phyloP scores from a whole-genome alignment of 176 grass and related monocot genomes.

The Eleusine indica region DNA sequence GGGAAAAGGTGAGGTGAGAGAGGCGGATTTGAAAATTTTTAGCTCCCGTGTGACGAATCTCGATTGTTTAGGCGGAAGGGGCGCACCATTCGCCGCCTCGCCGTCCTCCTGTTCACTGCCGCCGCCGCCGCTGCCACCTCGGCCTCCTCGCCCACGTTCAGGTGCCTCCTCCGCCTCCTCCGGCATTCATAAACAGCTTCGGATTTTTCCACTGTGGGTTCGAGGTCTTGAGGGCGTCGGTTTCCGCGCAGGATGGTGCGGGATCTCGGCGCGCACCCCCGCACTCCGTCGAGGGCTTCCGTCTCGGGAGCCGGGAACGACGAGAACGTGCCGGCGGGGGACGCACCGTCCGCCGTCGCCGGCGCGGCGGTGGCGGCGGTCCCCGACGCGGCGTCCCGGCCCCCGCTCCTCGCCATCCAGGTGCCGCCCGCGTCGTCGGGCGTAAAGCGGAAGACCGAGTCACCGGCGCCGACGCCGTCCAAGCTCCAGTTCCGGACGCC shows the following conservation, averaged over 20 bases:
- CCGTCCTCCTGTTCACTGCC: slow-evolving; percentile 43
- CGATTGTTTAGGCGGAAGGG: background rate
- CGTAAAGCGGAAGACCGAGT: slow-evolving; percentile 70
- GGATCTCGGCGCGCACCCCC: slow-evolving; percentile 51
- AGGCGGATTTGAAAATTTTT: slow-evolving; percentile 25
- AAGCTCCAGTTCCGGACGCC: slow-evolving; percentile 74
- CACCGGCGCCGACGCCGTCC: slow-evolving; percentile 57
- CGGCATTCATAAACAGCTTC: background rate
- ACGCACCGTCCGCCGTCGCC: background rate
- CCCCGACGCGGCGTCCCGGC: background rate
- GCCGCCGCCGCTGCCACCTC: slow-evolving; percentile 37
- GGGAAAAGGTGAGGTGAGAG: background rate
- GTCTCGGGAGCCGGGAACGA: slow-evolving; percentile 44
- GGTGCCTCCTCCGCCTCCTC: slow-evolving; percentile 17
- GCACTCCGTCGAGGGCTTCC: slow-evolving; percentile 42
- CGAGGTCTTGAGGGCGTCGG: background rate
- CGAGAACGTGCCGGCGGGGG: slow-evolving; percentile 59
- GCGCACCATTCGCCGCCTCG: slow-evolving; percentile 51
- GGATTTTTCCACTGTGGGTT: background rate
- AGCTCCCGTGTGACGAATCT: slow-evolving; percentile 13
- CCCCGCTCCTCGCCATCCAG: slow-evolving; percentile 56
- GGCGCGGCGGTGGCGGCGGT: background rate
- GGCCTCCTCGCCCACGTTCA: slow-evolving; percentile 36
- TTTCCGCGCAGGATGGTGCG: slow-evolving; percentile 57
- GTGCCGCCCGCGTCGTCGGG: slow-evolving; percentile 26